phyloP scores from a whole-genome alignment of 2,329 filamentous ascomycete species.

The Metarhizium guizhouense region DNA sequence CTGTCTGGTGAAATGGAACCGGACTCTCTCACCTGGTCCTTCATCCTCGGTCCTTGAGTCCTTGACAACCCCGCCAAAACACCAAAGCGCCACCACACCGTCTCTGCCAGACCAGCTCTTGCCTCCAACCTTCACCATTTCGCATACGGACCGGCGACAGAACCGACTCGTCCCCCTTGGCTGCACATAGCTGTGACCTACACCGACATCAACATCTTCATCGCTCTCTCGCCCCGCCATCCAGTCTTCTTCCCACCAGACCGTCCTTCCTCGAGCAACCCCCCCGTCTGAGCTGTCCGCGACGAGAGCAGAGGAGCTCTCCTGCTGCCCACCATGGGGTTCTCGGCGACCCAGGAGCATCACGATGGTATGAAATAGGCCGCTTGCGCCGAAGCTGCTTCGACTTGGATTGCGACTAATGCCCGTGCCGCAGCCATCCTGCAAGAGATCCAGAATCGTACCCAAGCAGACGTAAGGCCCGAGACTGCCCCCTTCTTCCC shows the following conservation, averaged over 20 bases:
- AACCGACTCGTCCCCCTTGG: not conserved
- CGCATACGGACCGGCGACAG: not conserved
- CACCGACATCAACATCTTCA: not conserved
- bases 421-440: conserved; percentile 22
- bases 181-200: not conserved
- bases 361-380: conserved; percentile 32
- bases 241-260: not conserved
- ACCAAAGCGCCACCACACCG: not conserved
- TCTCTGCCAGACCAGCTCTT: not conserved
- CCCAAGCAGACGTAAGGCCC: conserved; percentile 64
- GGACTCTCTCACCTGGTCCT: too few species aligned
- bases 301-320: conserved; percentile 8
- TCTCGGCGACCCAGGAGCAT: conserved; percentile 80
- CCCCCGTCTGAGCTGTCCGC: not conserved
- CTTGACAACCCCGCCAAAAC: conserved; percentile 4
- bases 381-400: not conserved
- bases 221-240: not conserved
- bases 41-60: not conserved
- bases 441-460: conserved; percentile 60
- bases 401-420: not conserved
- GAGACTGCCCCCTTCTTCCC: not conserved
- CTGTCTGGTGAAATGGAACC: too few species aligned
- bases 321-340: conserved; percentile 55
- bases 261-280: not conserved
- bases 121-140: not conserved